Conservation (phyloP, 1,284 basidiomycete genomes). For the Boletus sp. region DNA sequence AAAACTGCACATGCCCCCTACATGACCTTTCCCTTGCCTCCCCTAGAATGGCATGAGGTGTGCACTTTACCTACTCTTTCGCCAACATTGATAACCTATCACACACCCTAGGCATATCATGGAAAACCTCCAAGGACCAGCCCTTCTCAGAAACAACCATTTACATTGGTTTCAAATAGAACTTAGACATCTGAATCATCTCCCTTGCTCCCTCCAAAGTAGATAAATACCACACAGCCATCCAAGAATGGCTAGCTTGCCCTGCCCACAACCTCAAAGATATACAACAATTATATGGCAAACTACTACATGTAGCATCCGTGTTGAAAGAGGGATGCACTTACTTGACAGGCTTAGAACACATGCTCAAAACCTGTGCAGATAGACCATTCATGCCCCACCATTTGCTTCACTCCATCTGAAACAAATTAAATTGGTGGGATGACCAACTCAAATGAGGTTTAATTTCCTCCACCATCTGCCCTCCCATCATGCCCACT, state of each 20-base stretch:
- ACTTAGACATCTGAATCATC: fast-evolving
- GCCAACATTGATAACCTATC: background rate
- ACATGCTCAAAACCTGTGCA: background rate
- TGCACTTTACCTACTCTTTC: no score
- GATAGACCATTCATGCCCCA: conserved; percentile 14
- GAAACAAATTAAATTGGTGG: conserved; percentile 11
- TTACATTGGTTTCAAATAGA: conserved; percentile 13
- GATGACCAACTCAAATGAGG: background rate
- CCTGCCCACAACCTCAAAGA: conserved; percentile 4
- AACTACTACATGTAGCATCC: conserved; percentile 4
- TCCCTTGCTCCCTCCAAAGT: background rate
- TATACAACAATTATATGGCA: conserved; percentile 15
- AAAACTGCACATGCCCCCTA: no score
- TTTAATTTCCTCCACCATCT: background rate
- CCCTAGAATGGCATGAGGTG: no score
- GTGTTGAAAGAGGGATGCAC: no score
- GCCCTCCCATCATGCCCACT: background rate
- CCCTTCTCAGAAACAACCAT: background rate
- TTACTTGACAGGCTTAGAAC: conserved; percentile 6
- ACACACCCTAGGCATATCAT: background rate
- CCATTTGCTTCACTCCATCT: background rate
- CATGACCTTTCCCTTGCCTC: no score
- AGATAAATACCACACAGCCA: background rate
- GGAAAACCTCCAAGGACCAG: conserved; percentile 6
- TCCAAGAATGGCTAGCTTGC: background rate